Conservation (phyloP, 116 monocot genomes). For the Papilionanthe hybrid region DNA sequence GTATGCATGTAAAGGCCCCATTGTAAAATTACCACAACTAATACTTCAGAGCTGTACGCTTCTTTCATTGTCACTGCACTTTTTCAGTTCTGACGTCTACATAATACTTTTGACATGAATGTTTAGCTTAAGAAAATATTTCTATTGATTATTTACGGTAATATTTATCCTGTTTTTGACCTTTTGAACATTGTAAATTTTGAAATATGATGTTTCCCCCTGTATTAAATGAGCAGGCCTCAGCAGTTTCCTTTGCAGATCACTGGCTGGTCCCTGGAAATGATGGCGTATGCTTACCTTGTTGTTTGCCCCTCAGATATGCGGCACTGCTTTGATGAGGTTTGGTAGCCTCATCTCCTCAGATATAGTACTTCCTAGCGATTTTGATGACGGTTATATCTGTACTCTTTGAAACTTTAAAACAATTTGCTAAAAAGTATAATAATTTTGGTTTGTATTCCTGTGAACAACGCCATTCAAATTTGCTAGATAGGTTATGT, state of each 20-base stretch:
- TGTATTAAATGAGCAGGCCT: slow-evolving; percentile 38
- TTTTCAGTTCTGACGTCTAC: too few species aligned
- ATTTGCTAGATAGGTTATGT: neutral
- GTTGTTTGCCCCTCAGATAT: slow-evolving; percentile 73
- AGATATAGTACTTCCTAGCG: neutral
- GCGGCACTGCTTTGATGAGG: slow-evolving; percentile 64
- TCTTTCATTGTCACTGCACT: too few species aligned
- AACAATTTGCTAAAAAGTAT: neutral
- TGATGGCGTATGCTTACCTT: slow-evolving; percentile 94
- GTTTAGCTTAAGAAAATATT: neutral
- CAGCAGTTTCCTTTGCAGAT: slow-evolving; percentile 82
- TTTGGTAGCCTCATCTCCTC: slow-evolving; percentile 6
- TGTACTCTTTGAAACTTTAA: neutral
- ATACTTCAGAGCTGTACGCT: too few species aligned
- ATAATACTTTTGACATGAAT: too few species aligned
- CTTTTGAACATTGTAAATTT: neutral
- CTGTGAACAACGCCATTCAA: neutral
- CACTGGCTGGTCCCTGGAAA: slow-evolving; percentile 76
- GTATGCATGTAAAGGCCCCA: too few species aligned
- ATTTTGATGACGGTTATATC: neutral
- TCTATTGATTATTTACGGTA: neutral
- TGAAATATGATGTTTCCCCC: neutral
- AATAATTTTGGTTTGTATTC: neutral
- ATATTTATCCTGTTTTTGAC: neutral
- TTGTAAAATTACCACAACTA: too few species aligned